Percentiles rank a stretch among this genome's conserved stretches.
Conservation (phyloP, 331 rosid genomes). For the Saraca asoca region DNA sequence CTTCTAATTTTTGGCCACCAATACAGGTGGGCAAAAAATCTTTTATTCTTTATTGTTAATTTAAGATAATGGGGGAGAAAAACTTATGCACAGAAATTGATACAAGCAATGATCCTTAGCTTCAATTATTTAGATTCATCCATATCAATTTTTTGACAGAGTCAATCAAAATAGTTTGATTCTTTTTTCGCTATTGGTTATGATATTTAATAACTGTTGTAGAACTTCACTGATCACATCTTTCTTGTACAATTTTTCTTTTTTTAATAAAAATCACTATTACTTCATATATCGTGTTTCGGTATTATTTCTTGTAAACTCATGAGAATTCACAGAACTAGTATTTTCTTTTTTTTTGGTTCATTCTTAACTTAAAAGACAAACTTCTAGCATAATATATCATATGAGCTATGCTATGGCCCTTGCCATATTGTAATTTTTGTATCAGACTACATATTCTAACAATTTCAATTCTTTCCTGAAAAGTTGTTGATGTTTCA, state of each 20-base stretch:
- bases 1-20: slow-evolving; percentile 98
- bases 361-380: slow-evolving; percentile 17
- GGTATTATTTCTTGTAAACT: slow-evolving; percentile 23
- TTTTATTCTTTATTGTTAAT: background rate
- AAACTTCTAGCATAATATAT: background rate
- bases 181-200: background rate
- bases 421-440: slow-evolving; percentile 14
- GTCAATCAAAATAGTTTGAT: background rate
- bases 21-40: slow-evolving; percentile 62
- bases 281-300: slow-evolving; percentile 19
- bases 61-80: background rate
- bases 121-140: slow-evolving; percentile 17
- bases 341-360: slow-evolving; percentile 10
- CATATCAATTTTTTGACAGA: slow-evolving; percentile 16
- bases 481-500: slow-evolving; percentile 9
- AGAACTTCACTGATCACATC: slow-evolving; percentile 1
- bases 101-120: slow-evolving; percentile 2
- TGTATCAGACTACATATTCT: slow-evolving; percentile 16
- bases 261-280: slow-evolving; percentile 23
- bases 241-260: slow-evolving; percentile 9
- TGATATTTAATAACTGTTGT: background rate
- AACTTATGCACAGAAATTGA: slow-evolving; percentile 20
- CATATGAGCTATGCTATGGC: slow-evolving; percentile 3
- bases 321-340: slow-evolving; percentile 19
- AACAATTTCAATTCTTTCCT: slow-evolving; percentile 19